Base-by-base conservation (phyloP, 805 yeast genomes). In the Vanderwaltozyma yarrowii region DNA sequence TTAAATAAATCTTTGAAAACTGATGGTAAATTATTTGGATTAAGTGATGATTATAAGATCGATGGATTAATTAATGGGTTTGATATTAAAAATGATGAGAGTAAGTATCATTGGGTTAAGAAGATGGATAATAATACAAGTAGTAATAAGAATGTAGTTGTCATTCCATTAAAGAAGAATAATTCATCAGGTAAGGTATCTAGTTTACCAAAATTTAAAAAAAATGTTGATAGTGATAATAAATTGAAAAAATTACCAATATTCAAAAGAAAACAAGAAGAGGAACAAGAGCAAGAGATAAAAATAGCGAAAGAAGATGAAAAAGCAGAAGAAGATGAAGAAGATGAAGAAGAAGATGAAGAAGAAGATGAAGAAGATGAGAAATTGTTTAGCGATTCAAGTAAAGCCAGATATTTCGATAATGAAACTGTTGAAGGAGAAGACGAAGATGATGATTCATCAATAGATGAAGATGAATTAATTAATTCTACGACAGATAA, bases 11-110 rank as follows among this genome's bases (percentile, higher is more conserved):
- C 71, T 2, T 59, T 77, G 45, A 58, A 54, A 32, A 45, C 51
- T 7, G 64, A 61, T 17, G 84, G 84, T 18, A 57, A 41, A 26
- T 58, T 78, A 23, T 55, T 57, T 30, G 86, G 86, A 8, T 68
- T 76, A 64, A 45, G 65, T 63, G 58, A 58, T 34, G 38, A 16
- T 3, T 52, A 45, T 37, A 59, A 57, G 34, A 55, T 84, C 38
- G 80, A 78, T 48, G 88, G 78, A 19, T 64, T 82, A 37, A 68
- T 78, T 66, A 67, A 70, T 24, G 89, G 88, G 0, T 79, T 82
- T 45, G 60, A 73, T 21, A 45, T 57, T 7, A 30, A 31, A 9
- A 30, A 17, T 9, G 32, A 16, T 2, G 61, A 68, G 5, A 50
- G 45, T 13, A 56, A 55, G 18, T 61, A 67, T 19, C 51, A 49